Base-by-base conservation (phyloP, 2,329 filamentous ascomycete species). In the Onygena corvina region DNA sequence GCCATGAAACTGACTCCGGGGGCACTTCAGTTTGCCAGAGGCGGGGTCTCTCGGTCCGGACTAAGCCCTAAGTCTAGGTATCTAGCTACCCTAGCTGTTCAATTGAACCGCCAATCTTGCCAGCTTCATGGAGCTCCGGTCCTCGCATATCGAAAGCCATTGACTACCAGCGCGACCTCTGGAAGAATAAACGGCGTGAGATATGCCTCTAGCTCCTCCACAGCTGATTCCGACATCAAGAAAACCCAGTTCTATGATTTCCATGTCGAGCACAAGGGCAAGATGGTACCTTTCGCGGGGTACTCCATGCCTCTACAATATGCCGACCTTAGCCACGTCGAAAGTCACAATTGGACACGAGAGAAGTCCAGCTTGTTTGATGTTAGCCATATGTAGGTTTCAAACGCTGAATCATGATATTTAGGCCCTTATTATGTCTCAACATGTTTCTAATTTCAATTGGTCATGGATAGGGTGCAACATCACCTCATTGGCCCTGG, bases 261-360 rank as follows among this genome's bases (percentile, higher is more conserved):
- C 18, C 85, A 94, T 66, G 61, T 89, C 54, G 75, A 78, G 51
- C 74, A 86, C 62, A 86, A 86, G 57, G 92, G 77, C 57, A 95
- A 94, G 71, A 92, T 96, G 80, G 90, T 95, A 46, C 86, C 87
- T n/a, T 98, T 95, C 68, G 90, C 86, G 55, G 88, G 87, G 57
- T 94, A 83, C 71, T 75, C 79, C 58, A 95, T 98, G 87, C 92
- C 92, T 5, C 81, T 98, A 38, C 84, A 92, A 67, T 98, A 96
- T 71, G 69, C 75, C 29, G 77, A 81, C 56, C 75, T 85, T 56
- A 82, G 83, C 58, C 83, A 95, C 55, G 76, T 79, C 57, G 85
- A 88, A 53, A 94, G 87, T 47, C 92, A 96, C 72, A 76, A 81
- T 59, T 95, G 90, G 76, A 96, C 92, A 12, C 81, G 92, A 49